Evolutionary conservation across 148 eudicot genomes (phyloP).

Genomic region (Dysphania ambrosioides): DNA sequence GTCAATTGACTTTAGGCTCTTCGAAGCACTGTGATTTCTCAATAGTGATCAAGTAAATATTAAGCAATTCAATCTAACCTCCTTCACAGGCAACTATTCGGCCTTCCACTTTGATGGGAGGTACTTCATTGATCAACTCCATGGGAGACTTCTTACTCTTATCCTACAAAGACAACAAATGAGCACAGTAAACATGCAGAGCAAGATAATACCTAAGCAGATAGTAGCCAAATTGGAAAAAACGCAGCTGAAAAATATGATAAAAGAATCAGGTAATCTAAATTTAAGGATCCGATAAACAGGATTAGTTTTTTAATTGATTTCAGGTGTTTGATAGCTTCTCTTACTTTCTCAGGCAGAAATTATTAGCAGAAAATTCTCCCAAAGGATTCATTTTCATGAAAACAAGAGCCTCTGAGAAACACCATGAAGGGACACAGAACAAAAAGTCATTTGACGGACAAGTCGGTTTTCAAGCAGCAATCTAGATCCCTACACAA

Average conservation of each 20-base stretch:
- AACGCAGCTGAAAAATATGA: background rate
- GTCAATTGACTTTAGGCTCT: background rate
- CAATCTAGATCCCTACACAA: too few relatives aligned
- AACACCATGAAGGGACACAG: too few relatives aligned
- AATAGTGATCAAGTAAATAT: too few relatives aligned
- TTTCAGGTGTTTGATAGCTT: background rate
- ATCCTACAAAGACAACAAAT: constrained; percentile 40
- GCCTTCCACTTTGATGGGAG: constrained; percentile 91
- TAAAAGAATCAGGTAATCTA: background rate
- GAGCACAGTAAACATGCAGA: background rate
- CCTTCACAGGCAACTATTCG: constrained; percentile 93
- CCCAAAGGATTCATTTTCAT: too few relatives aligned
- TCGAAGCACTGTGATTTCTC: background rate
- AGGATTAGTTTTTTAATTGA: background rate
- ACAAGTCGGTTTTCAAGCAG: too few relatives aligned
- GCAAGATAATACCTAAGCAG: background rate
- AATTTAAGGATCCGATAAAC: too few relatives aligned
- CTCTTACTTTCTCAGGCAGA: background rate
- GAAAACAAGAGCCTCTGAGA: too few relatives aligned
- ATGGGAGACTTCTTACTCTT: constrained; percentile 90
- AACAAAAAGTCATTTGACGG: too few relatives aligned
- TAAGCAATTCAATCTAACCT: constrained; percentile 56
- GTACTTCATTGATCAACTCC: constrained; percentile 93
- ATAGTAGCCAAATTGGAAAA: too few relatives aligned
- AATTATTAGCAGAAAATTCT: background rate